phyloP scores from a whole-genome alignment of 1,284 basidiomycete genomes.

The Naganishia liquefaciens region DNA sequence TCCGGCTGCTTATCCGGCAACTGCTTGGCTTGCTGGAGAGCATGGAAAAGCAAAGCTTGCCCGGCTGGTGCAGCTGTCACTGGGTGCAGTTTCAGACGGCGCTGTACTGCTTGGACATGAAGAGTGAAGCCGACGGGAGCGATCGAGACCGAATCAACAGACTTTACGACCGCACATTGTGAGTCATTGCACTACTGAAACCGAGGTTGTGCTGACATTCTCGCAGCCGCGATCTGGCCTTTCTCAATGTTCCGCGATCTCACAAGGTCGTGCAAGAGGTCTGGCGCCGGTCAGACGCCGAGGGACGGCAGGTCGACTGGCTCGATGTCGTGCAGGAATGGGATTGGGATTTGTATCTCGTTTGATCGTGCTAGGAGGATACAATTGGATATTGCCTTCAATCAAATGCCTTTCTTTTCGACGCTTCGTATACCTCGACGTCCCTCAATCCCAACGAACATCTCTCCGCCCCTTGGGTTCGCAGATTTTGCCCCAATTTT shows the following conservation, averaged over 20 bases:
- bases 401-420: background rate
- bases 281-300: constrained; percentile 40
- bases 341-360: constrained; percentile 43
- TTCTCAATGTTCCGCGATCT: constrained; percentile 41
- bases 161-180: constrained; percentile 42
- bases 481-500: constrained; percentile 29
- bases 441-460: constrained; percentile 18
- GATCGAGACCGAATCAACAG: constrained; percentile 39
- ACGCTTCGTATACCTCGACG: background rate
- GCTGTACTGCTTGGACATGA: constrained; percentile 37
- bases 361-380: background rate
- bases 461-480: constrained; percentile 23
- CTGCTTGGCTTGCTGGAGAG: constrained; percentile 42
- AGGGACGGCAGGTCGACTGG: constrained; percentile 41
- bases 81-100: constrained; percentile 45
- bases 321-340: constrained; percentile 42
- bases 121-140: constrained; percentile 36
- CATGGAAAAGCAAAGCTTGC: constrained; percentile 42
- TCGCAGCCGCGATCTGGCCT: constrained; percentile 38
- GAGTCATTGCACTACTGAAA: constrained; percentile 22
- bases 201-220: background rate
- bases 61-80: constrained; percentile 43
- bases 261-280: constrained; percentile 43
- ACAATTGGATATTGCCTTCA: background rate
- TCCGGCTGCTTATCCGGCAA: constrained; percentile 42